A percentile compares a stretch with the other conserved stretches of the same genome.
phyloP scores from a whole-genome alignment of 2,329 filamentous ascomycete genomes.

The Xylariaceae sp. region DNA sequence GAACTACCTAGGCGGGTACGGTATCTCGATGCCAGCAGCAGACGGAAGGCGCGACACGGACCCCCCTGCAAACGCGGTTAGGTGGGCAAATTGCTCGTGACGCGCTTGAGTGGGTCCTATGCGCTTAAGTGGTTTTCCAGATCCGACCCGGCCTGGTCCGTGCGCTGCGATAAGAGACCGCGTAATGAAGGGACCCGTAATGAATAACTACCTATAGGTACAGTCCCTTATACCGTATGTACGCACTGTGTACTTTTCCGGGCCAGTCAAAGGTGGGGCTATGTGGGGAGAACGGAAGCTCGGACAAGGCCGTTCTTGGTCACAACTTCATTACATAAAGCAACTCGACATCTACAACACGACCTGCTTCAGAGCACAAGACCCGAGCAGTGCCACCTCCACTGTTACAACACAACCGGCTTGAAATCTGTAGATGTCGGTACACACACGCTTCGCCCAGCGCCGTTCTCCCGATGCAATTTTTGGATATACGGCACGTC shows the following conservation, averaged over 20 bases:
- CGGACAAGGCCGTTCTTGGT: too few relatives aligned
- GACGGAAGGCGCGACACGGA: conserved; percentile 13
- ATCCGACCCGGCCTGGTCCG: neutral
- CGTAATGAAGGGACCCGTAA: too few relatives aligned
- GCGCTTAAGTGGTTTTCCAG: conserved; percentile 19
- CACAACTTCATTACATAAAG: too few relatives aligned
- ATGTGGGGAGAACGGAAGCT: too few relatives aligned
- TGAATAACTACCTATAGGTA: too few relatives aligned
- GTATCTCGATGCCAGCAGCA: conserved; percentile 4
- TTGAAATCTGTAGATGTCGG: neutral
- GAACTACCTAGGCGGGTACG: neutral
- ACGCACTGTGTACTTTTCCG: too few relatives aligned
- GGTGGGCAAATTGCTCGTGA: conserved; percentile 3
- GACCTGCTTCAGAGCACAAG: too few relatives aligned
- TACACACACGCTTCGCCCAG: neutral
- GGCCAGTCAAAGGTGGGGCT: too few relatives aligned
- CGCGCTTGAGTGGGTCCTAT: conserved; percentile 14
- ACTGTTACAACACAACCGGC: neutral
- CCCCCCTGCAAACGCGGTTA: conserved; percentile 19
- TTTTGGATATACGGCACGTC: neutral
- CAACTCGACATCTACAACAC: too few relatives aligned
- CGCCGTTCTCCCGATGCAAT: neutral
- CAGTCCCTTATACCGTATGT: too few relatives aligned
- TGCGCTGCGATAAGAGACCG: neutral
- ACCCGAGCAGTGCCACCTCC: too few relatives aligned